Base-by-base conservation (phyloP, 805 yeast genomes). In the Lipomyces sp. region DNA sequence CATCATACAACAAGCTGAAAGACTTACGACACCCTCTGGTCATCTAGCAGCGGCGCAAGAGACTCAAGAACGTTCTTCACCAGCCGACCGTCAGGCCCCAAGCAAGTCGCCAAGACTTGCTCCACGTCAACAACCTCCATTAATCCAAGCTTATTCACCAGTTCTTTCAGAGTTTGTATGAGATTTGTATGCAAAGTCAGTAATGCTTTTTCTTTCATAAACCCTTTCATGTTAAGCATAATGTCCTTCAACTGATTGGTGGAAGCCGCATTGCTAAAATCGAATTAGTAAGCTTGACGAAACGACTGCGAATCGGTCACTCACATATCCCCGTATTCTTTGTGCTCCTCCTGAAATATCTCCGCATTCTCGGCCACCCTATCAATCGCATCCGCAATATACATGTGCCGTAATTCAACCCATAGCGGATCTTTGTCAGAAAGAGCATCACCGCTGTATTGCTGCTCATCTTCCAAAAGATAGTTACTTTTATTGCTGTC, bases 91-190 rank as follows among this genome's bases (percentile, higher is more conserved):
- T 86, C 85, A 41, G 81, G 73, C 49, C 81, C 82, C 2, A 77
- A 66, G 21, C 95, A 95, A 38, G 80, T 79, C 3, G 88, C 86
- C 57, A 89, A 75, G 18, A 82, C 78, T 68, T 90, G 96, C 68
- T 93, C 98, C 51, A 89, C 75, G 57, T 86, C 93, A 1, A 95
- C 87, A 18, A 86, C 73, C 53, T 80, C 87, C 7, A 84, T 81
- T 57, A 88, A 69, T 55, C 47, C 42, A 24, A 48, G 43, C 16
- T 33, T 28, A 13, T 47, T 14, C 14, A 47, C 38, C 2, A 50
- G 38, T 10, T 44, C 57, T 8, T 48, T 35, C 8, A 55, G 36
- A 1, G 57, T 47, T 24, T 53, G 47, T 10, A 44, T 47, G 51
- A 53, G 52, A 40, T 43, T 55, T 16, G 21, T 38, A 22, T 55